phyloP scores from a whole-genome alignment of 257 asterid species.

The Salvia miltiorrhiza region DNA sequence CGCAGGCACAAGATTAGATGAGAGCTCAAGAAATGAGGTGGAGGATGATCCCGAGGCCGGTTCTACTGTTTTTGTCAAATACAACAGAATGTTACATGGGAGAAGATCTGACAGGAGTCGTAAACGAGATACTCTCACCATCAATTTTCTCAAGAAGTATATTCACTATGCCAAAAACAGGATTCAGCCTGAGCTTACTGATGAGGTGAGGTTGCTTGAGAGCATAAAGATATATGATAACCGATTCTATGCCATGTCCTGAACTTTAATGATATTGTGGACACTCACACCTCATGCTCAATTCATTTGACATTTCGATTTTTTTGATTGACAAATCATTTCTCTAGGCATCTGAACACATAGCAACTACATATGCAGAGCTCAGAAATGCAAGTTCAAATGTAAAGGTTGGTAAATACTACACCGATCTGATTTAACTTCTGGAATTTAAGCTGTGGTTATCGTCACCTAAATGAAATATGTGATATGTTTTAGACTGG shows the following conservation, averaged over 20 bases:
- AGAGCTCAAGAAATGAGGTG: slow-evolving; percentile 42
- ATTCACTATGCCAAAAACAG: slow-evolving; percentile 86
- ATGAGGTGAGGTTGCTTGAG: slow-evolving; percentile 56
- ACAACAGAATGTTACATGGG: slow-evolving; percentile 88
- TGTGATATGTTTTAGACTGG: slow-evolving; percentile 51
- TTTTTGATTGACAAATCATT: slow-evolving; percentile 11
- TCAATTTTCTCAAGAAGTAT: slow-evolving; percentile 85
- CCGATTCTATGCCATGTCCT: background rate
- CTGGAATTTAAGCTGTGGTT: slow-evolving; percentile 5
- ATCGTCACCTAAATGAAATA: slow-evolving; percentile 1
- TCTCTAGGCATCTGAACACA: slow-evolving; percentile 86
- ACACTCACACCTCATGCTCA: background rate
- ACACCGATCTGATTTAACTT: slow-evolving; percentile 11
- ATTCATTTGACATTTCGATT: slow-evolving; percentile 21
- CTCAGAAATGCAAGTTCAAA: slow-evolving; percentile 83
- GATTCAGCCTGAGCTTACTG: slow-evolving; percentile 92
- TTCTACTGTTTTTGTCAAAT: slow-evolving; percentile 70
- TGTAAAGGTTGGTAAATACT: slow-evolving; percentile 56
- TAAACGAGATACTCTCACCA: slow-evolving; percentile 73
- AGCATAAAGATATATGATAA: background rate
- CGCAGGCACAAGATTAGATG: slow-evolving; percentile 54
- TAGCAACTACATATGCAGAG: slow-evolving; percentile 89
- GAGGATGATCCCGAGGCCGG: slow-evolving; percentile 69
- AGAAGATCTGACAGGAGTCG: slow-evolving; percentile 47
- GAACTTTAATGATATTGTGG: background rate